Evolutionary conservation across 2,329 filamentous ascomycete genomes (phyloP).

Genomic region (Bipolaris gigantea): DNA sequence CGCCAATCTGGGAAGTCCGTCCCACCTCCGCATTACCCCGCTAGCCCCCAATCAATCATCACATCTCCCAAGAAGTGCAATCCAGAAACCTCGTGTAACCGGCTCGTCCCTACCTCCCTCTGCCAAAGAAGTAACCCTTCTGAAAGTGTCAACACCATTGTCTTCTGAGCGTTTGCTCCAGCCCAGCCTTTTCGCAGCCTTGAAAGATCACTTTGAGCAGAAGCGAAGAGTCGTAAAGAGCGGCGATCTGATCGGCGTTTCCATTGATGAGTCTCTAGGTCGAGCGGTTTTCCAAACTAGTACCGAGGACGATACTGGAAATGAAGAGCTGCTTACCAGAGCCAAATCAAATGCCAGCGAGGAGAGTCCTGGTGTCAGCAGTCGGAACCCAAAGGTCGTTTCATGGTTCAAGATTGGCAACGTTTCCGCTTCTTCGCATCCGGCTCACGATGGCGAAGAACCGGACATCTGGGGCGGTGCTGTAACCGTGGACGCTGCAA

Average conservation of each 20-base stretch:
- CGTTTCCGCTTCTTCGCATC: conserved; percentile 49
- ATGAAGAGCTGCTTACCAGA: conserved; percentile 57
- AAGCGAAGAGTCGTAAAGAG: conserved; percentile 80
- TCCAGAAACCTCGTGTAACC: conserved; percentile 50
- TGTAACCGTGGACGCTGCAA: conserved; percentile 80
- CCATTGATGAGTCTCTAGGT: conserved; percentile 83
- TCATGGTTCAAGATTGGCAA: conserved; percentile 93
- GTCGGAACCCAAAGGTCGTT: conserved; percentile 51
- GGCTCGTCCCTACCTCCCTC: conserved; percentile 58
- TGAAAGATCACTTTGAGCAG: conserved; percentile 86
- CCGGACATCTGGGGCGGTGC: conserved; percentile 82
- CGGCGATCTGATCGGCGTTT: conserved; percentile 85
- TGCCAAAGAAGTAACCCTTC: conserved; percentile 78
- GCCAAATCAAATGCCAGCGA: conserved; percentile 42
- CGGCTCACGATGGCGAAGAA: conserved; percentile 62
- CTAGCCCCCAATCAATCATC: conserved; percentile 57
- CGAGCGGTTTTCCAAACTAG: conserved; percentile 74
- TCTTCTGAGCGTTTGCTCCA: conserved; percentile 85
- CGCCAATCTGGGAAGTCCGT: conserved; percentile 78
- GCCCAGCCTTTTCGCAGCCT: conserved; percentile 78
- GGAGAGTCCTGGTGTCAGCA: conserved; percentile 15
- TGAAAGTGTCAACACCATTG: conserved; percentile 85
- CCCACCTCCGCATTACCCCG: conserved; percentile 77
- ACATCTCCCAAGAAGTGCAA: conserved; percentile 33
- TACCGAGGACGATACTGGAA: conserved; percentile 69